A percentile compares a stretch with the other conserved stretches of the same genome.
Evolutionary conservation across 345 rosid genomes (phyloP).

Genomic region (Sapria himalayana): DNA sequence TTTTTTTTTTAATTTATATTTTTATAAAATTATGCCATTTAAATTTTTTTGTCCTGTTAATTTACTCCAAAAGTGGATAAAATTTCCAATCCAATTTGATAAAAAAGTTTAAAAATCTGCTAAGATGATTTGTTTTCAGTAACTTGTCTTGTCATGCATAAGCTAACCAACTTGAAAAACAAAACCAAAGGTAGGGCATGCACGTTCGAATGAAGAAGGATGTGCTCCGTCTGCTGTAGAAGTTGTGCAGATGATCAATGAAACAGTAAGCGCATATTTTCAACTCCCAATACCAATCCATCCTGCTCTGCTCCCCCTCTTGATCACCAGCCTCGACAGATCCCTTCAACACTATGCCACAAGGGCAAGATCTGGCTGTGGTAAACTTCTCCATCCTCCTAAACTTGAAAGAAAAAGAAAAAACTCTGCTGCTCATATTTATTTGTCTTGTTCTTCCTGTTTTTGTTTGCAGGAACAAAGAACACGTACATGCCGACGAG

Average conservation of each 20-base stretch:
- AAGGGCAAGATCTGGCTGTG: slow-evolving; percentile 86
- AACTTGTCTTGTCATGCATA: too few relatives aligned
- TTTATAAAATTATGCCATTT: too few relatives aligned
- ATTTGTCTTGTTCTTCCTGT: too few relatives aligned
- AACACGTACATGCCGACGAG: slow-evolving; percentile 66
- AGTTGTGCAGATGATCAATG: slow-evolving; percentile 58
- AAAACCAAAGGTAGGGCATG: slow-evolving; percentile 45
- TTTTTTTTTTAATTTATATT: too few relatives aligned
- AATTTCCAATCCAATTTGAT: too few relatives aligned
- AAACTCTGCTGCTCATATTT: too few relatives aligned
- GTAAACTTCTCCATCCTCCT: slow-evolving; percentile 30
- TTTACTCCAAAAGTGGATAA: too few relatives aligned
- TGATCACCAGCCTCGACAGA: slow-evolving; percentile 69
- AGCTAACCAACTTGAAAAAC: slow-evolving; percentile 8
- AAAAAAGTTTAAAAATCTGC: not conserved
- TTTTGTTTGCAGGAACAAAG: slow-evolving; percentile 63
- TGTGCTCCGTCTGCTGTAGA: slow-evolving; percentile 67
- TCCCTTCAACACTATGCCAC: slow-evolving; percentile 68
- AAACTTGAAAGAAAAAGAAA: too few relatives aligned
- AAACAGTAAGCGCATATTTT: slow-evolving; percentile 71
- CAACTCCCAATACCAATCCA: slow-evolving; percentile 93
- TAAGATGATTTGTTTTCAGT: slow-evolving; percentile 3
- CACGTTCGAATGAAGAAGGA: slow-evolving; percentile 46
- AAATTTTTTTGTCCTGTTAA: too few relatives aligned
- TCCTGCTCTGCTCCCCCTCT: slow-evolving; percentile 71